A percentile compares a stretch with the other conserved stretches of the same genome.
Evolutionary conservation across 108 stramenopile genomes (phyloP).

Genomic region (Skeletonema potamos): DNA sequence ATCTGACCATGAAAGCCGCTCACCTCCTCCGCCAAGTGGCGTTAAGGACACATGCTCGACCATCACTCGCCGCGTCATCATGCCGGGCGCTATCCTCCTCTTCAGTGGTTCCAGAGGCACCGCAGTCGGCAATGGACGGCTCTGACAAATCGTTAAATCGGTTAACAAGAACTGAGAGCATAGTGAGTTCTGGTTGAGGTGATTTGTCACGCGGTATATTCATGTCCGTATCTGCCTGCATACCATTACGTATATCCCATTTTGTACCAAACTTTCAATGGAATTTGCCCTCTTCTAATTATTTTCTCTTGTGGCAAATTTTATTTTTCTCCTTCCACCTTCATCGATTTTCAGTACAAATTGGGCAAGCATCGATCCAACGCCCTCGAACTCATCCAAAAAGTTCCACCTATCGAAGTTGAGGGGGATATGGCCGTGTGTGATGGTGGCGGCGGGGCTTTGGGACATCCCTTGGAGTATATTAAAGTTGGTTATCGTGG

Average conservation of each 20-base stretch:
- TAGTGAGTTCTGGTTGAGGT: conserved; percentile 12
- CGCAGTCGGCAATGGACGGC: conserved; percentile 27
- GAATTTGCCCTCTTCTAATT: neutral
- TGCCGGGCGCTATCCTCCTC: neutral
- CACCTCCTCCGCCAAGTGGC: conserved; percentile 2
- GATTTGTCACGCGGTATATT: neutral
- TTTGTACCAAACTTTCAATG: neutral
- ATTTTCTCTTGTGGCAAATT: neutral
- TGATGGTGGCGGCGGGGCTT: conserved; percentile 93
- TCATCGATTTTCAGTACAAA: conserved; percentile 54
- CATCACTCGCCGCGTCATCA: neutral
- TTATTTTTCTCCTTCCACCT: neutral
- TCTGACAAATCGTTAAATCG: conserved; percentile 42
- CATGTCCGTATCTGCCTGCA: neutral
- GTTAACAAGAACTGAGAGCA: conserved; percentile 41
- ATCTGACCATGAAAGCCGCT: neutral
- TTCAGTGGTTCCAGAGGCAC: conserved; percentile 3
- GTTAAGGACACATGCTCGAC: neutral
- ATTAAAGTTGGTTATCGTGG: conserved; percentile 68
- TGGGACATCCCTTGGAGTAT: conserved; percentile 97
- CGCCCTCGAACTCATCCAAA: conserved; percentile 85
- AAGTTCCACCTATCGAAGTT: conserved; percentile 88
- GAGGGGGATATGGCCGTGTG: conserved; percentile 91
- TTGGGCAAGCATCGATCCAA: conserved; percentile 94
- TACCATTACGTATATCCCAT: neutral